Conservation (phyloP, 106 monocot species). For the Narthecium ossifragum region DNA sequence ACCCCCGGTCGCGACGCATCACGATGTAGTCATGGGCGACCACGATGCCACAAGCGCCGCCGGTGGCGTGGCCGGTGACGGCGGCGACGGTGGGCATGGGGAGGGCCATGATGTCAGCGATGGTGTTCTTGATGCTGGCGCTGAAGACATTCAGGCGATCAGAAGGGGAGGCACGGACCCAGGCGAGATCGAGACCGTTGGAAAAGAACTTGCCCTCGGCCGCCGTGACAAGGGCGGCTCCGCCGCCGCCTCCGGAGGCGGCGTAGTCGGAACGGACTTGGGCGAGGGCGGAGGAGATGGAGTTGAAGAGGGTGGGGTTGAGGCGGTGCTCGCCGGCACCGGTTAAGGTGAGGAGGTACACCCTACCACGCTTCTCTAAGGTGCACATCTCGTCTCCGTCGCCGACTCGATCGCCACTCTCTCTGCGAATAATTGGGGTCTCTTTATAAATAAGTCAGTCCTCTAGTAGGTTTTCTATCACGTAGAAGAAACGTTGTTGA, state of each 20-base stretch:
- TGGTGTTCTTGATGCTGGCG: slow-evolving; percentile 10
- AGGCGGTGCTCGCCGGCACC: slow-evolving; percentile 70
- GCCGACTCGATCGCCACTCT: too few species aligned
- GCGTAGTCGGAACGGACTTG: slow-evolving; percentile 31
- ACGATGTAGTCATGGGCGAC: slow-evolving; percentile 59
- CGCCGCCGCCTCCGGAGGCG: background rate
- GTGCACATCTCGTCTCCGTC: too few species aligned
- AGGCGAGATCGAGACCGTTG: slow-evolving; percentile 70
- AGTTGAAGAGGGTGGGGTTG: slow-evolving; percentile 35
- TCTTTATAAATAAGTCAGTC: too few species aligned
- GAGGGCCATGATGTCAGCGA: slow-evolving; percentile 54
- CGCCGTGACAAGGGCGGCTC: slow-evolving; percentile 49
- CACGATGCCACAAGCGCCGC: slow-evolving; percentile 54
- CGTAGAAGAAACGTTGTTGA: too few species aligned
- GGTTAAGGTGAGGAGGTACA: slow-evolving; percentile 67
- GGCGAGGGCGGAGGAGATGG: slow-evolving; percentile 52
- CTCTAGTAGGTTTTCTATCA: too few species aligned
- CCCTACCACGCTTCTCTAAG: slow-evolving; percentile 57
- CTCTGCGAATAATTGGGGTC: too few species aligned
- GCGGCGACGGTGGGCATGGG: slow-evolving; percentile 83
- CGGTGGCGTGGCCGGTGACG: slow-evolving; percentile 73
- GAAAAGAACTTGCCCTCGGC: slow-evolving; percentile 86
- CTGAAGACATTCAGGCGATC: slow-evolving; percentile 18
- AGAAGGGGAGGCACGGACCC: slow-evolving; percentile 33
- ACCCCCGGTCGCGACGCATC: slow-evolving; percentile 65